Evolutionary conservation across 176 grass and related monocot species (phyloP).

Genomic region (Rhynchospora breviuscula): DNA sequence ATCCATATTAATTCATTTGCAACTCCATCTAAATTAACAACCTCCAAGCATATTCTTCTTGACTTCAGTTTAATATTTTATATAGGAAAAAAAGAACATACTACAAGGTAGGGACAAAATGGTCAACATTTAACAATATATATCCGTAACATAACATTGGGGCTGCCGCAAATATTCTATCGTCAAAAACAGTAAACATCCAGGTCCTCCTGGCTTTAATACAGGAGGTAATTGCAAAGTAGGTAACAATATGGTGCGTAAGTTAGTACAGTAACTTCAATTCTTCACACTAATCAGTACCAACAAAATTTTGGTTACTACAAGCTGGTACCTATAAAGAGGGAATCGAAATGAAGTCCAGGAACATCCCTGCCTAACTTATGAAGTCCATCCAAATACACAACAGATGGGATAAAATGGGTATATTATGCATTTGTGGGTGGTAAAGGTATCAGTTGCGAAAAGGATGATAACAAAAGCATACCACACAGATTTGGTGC

Average conservation of each 20-base stretch:
- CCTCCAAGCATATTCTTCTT: background rate
- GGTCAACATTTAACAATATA: background rate
- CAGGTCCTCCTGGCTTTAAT: background rate
- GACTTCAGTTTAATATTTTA: background rate
- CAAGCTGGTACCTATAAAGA: background rate
- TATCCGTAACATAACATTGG: background rate
- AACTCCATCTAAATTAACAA: background rate
- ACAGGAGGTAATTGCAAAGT: background rate
- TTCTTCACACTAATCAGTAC: background rate
- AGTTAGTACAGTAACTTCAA: background rate
- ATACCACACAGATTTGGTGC: slow-evolving; percentile 93
- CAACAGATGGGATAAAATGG: background rate
- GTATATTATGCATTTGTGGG: background rate
- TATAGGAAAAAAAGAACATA: background rate
- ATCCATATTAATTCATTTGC: too few species aligned
- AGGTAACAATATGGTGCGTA: background rate
- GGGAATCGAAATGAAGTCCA: background rate
- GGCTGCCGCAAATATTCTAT: too few species aligned
- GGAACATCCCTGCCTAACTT: background rate
- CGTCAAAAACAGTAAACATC: too few species aligned
- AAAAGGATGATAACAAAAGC: slow-evolving; percentile 5
- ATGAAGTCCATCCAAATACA: background rate
- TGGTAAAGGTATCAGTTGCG: background rate
- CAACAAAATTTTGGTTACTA: background rate
- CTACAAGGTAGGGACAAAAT: background rate